A percentile compares a stretch with the other conserved stretches of the same genome.
These are phyloP conservation scores for Exophiala phaeomuriformis DNA, from an alignment of 2,329 filamentous ascomycete species.

Conservation along the genomic window DNA sequence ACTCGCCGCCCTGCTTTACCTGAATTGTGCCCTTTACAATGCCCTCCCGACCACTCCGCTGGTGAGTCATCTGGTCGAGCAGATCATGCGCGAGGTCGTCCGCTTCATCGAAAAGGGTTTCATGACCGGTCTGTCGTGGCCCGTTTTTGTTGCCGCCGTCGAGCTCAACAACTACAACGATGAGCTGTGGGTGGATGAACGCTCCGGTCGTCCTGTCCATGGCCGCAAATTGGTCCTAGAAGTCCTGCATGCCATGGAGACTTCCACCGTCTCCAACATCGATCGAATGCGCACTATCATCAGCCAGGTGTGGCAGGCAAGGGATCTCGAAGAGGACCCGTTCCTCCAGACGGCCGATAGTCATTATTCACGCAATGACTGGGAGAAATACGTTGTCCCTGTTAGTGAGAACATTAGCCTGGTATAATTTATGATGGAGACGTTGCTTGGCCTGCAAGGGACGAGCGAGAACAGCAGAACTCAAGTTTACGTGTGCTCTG, in stretches of 20 bases:
- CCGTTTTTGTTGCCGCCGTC: conserved; percentile 1
- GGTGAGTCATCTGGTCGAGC: conserved; percentile 1
- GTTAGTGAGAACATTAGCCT: conserved; percentile 6
- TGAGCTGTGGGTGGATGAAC: conserved; percentile 3
- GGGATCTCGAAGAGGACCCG: conserved; percentile 4
- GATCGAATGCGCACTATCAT: conserved; percentile 5
- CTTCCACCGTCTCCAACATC: conserved; percentile 3
- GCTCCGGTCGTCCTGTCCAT: neutral
- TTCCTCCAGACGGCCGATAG: conserved; percentile 1
- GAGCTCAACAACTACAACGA: conserved; percentile 5
- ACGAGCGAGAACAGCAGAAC: neutral
- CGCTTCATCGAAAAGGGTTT: conserved; percentile 1
- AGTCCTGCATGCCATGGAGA: conserved; percentile 3
- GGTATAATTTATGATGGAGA: neutral
- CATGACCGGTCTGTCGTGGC: conserved; percentile 4
- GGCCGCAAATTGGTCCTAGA: neutral
- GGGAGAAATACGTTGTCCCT: conserved; percentile 4
- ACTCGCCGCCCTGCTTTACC: conserved; percentile 1
- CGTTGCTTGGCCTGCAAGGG: neutral
- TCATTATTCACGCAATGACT: conserved; percentile 3
- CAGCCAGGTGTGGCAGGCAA: conserved; percentile 6
- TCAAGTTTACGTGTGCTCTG: no score
- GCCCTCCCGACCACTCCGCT: conserved; percentile 1
- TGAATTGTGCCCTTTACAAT: conserved; percentile 6
- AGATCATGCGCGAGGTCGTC: conserved; percentile 1